Percentiles rank a stretch among this genome's conserved stretches.
Conservation (phyloP, 2,329 filamentous ascomycete genomes). For the Nemania abortiva region DNA sequence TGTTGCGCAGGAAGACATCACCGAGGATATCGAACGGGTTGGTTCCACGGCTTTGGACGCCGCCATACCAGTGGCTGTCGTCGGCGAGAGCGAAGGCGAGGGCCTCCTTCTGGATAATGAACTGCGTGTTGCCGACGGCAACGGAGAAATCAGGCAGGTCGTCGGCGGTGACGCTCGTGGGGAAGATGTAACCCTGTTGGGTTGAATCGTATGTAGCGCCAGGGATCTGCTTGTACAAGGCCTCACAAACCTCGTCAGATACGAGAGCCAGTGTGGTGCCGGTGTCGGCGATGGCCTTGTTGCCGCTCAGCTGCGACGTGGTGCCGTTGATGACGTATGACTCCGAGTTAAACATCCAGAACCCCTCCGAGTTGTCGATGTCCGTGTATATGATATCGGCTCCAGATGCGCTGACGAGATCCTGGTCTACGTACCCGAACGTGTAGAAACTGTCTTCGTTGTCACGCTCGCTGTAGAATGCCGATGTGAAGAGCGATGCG, state of each 20-base stretch:
- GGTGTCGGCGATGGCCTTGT: constrained; percentile 77
- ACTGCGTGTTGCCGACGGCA: constrained; percentile 71
- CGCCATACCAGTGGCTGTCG: constrained; percentile 69
- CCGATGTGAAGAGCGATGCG: constrained; percentile 72
- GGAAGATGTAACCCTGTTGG: constrained; percentile 74
- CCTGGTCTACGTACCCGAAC: constrained; percentile 77
- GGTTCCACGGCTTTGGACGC: constrained; percentile 72
- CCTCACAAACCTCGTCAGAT: constrained; percentile 69
- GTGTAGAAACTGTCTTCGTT: constrained; percentile 70
- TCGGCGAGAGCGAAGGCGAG: constrained; percentile 68
- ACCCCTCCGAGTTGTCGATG: constrained; percentile 73
- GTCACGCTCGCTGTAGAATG: constrained; percentile 69
- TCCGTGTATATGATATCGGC: constrained; percentile 69
- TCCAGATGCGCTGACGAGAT: constrained; percentile 65
- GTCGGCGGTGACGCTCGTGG: constrained; percentile 62
- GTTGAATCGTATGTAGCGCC: constrained; percentile 67
- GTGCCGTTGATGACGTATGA: constrained; percentile 67
- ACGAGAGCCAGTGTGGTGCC: constrained; percentile 77
- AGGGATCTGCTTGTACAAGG: constrained; percentile 73
- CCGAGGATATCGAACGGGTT: constrained; percentile 73
- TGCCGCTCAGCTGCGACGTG: constrained; percentile 58
- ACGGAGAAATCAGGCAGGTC: constrained; percentile 71
- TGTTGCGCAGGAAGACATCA: constrained; percentile 71
- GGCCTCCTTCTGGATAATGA: constrained; percentile 72
- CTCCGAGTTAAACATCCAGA: constrained; percentile 74